Percentiles rank a stretch among this genome's conserved stretches.
Conservation (phyloP, 768 basidiomycete species). For the Arthromyces matolae region DNA sequence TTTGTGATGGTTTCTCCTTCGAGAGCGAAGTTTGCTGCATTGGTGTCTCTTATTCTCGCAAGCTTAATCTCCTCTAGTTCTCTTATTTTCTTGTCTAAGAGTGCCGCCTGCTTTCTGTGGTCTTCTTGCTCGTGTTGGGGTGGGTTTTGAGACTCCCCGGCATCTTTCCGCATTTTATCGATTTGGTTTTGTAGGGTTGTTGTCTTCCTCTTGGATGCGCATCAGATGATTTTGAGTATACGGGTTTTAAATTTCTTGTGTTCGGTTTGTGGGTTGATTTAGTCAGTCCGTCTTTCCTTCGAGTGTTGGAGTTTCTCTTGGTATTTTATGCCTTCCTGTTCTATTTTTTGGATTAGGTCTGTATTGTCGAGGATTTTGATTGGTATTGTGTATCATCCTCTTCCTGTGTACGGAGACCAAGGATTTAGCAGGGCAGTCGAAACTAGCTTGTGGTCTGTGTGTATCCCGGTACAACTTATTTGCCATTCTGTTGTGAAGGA, state of each 20-base stretch:
- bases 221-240: neutral
- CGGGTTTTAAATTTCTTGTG: neutral
- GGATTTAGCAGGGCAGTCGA: neutral
- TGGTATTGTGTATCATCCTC: neutral
- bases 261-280: neutral
- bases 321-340: neutral
- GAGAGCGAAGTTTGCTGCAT: no score
- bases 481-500: neutral
- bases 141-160: neutral
- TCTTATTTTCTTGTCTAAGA: no score
- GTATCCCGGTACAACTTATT: neutral
- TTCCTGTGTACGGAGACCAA: neutral
- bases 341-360: neutral
- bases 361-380: neutral
- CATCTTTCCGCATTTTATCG: neutral
- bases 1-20: no score
- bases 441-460: slow-evolving; percentile 6
- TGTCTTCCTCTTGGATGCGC: neutral
- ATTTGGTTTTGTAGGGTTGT: neutral
- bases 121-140: neutral
- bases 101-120: neutral
- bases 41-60: no score
- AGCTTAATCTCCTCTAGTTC: no score
- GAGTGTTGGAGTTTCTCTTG: neutral
- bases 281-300: neutral